Base-by-base conservation (phyloP, 176 grass and related monocot species). In the Zoysia japonica region DNA sequence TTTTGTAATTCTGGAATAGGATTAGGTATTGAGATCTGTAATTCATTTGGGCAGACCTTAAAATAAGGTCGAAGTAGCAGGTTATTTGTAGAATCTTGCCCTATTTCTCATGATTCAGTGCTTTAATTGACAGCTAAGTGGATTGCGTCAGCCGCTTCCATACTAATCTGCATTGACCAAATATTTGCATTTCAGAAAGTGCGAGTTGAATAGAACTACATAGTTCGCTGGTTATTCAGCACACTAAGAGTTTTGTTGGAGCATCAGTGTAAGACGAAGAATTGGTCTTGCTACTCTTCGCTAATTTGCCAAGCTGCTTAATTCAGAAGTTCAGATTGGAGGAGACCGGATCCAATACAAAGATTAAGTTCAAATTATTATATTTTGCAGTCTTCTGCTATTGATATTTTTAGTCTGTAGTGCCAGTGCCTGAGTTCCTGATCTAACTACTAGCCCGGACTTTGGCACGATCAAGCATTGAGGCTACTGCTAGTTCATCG, bases 1-100 rank as follows among this genome's bases (percentile, higher is more conserved):
- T 67, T 19, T 85, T 89, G 78, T 82, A 85, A 82, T 67, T 89
- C 38, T 61, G 43, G 39, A 52, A n/a, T 82, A 82, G 78, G 60
- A 62, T 67, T 89, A 72, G 78, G 46, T 68, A n/a, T 65, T 52
- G 72, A 19, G 44, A 61, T 50, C 59, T 82, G 61, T 78, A 73
- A 78, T 62, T 89, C 67, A 13, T 85, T 67, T 61, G 67, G 78
- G 45, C 38, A 61, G 75, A 84, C 67, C 62, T 69, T 50, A 69
- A 52, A 74, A 53, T 79, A 79, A 69, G 76, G 76, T 55, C 76
- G 46, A 60, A 6, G 61, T 75, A 55, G 38, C 47, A 7, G 8
- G 41, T 10, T 36, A 9, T 44, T 28, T 28, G 68, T 42, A 77
- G 28, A 28, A 28, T 28, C 28, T 28, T 28, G 28, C 28, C 37